These are phyloP conservation scores for Fusarium brachygibbosum DNA, from an alignment of 2,329 filamentous ascomycete genomes.

Conservation along the genomic window DNA sequence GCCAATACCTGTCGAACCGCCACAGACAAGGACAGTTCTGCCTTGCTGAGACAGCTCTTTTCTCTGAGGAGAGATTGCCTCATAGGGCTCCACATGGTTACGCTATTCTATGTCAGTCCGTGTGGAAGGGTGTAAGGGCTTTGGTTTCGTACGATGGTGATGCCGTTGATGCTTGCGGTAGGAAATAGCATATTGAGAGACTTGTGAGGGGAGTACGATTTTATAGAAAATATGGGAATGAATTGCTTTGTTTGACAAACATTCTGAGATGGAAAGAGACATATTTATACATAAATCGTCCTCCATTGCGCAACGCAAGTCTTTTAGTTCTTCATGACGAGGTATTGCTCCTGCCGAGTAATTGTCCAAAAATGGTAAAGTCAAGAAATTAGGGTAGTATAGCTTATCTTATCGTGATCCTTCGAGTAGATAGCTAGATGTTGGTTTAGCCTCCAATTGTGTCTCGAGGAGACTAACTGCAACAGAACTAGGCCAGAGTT, in stretches of 20 bases:
- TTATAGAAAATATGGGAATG: not conserved
- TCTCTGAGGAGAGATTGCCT: conserved; percentile 54
- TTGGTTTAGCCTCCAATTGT: not conserved
- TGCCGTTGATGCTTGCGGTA: conserved; percentile 18
- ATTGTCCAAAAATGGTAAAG: not conserved
- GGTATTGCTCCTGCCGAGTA: conserved; percentile 1
- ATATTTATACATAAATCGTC: not conserved
- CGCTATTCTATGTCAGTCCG: conserved; percentile 3
- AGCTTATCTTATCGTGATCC: rapidly evolving
- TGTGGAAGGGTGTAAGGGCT: rapidly evolving
- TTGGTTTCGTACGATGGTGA: conserved; percentile 11
- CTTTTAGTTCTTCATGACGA: not conserved
- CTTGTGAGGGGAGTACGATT: not conserved
- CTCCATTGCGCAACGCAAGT: not conserved
- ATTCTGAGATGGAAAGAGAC: not conserved
- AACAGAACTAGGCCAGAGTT: rapidly evolving
- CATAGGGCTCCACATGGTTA: conserved; percentile 54
- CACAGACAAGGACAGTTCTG: conserved; percentile 74
- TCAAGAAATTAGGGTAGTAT: rapidly evolving
- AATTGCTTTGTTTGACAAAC: not conserved
- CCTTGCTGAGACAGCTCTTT: conserved; percentile 58
- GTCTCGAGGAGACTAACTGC: not conserved
- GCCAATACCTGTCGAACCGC: conserved; percentile 75
- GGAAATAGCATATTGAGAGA: not conserved
- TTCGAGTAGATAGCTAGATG: rapidly evolving